Percentiles rank a stretch among this genome's conserved stretches.
Conservation (phyloP, 108 stramenopile genomes). For the Cyclotella cryptica region DNA sequence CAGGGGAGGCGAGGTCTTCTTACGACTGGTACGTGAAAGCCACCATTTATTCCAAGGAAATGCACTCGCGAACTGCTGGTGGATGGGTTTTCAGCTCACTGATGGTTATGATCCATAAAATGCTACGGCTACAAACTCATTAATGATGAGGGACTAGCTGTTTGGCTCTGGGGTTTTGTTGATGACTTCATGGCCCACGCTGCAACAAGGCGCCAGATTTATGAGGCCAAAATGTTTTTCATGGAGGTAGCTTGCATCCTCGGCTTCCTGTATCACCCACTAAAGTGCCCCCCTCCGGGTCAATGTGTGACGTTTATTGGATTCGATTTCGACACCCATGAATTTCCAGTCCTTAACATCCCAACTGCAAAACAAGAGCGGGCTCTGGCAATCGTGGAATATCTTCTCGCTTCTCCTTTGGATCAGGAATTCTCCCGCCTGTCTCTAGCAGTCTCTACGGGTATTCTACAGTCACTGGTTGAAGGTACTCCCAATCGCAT, state of each 20-base stretch:
- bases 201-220: not conserved
- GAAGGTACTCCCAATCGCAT: not conserved
- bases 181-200: conserved; percentile 1
- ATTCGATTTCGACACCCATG: not conserved
- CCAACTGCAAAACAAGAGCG: not conserved
- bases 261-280: not conserved
- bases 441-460: not conserved
- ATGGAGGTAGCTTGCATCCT: not conserved
- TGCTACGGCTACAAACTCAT: not conserved
- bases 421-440: not conserved
- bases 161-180: not conserved
- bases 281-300: conserved; percentile 6
- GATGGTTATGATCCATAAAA: not conserved
- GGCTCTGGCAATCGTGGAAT: not conserved
- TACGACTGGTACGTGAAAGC: not conserved
- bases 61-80: not conserved
- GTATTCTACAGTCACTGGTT: not conserved
- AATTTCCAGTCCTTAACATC: not conserved
- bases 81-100: not conserved
- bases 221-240: not conserved
- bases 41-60: not conserved
- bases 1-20: not conserved
- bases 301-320: not conserved
- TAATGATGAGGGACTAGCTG: not conserved
- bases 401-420: not conserved